Conservation (phyloP, 2,329 filamentous ascomycete species). For the Penicillium janthinellum region DNA sequence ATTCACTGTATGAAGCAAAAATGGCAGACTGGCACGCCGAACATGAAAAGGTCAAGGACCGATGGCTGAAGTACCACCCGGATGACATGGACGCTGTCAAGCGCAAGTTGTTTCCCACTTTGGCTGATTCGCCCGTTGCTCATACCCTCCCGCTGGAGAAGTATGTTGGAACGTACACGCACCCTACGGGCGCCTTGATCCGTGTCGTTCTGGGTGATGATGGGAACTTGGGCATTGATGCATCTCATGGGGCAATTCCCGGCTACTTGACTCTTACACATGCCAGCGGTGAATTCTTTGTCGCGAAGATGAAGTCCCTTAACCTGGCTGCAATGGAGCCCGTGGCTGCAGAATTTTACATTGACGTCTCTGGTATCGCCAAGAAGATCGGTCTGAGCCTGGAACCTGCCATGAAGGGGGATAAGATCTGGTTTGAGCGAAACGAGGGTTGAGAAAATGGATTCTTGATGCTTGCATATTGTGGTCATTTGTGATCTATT, state of each 20-base stretch:
- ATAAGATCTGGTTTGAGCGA: conserved; percentile 24
- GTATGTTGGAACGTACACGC: conserved; percentile 23
- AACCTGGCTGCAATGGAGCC: conserved; percentile 2
- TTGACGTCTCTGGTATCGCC: conserved; percentile 11
- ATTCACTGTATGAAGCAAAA: conserved; percentile 3
- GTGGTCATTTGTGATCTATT: neutral
- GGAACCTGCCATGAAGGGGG: conserved; percentile 14
- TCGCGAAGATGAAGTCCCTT: conserved; percentile 8
- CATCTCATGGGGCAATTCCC: conserved; percentile 14
- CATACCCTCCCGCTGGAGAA: conserved; percentile 14
- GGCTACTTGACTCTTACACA: conserved; percentile 15
- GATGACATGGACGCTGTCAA: conserved; percentile 5
- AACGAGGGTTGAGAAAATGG: conserved; percentile 12
- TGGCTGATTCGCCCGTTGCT: conserved; percentile 10
- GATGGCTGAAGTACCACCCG: neutral
- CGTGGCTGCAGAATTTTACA: conserved; percentile 18
- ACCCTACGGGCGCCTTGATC: conserved; percentile 12
- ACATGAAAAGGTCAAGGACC: conserved; percentile 4
- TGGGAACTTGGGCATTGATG: conserved; percentile 9
- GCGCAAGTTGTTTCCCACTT: conserved; percentile 13
- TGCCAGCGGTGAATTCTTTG: conserved; percentile 25
- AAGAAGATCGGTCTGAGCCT: conserved; percentile 16
- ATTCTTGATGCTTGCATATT: neutral
- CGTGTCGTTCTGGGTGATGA: conserved; percentile 5
- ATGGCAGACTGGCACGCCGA: conserved; percentile 6